phyloP scores from a whole-genome alignment of 768 basidiomycete species.

The Rhodotorula sphaerocarpa region DNA sequence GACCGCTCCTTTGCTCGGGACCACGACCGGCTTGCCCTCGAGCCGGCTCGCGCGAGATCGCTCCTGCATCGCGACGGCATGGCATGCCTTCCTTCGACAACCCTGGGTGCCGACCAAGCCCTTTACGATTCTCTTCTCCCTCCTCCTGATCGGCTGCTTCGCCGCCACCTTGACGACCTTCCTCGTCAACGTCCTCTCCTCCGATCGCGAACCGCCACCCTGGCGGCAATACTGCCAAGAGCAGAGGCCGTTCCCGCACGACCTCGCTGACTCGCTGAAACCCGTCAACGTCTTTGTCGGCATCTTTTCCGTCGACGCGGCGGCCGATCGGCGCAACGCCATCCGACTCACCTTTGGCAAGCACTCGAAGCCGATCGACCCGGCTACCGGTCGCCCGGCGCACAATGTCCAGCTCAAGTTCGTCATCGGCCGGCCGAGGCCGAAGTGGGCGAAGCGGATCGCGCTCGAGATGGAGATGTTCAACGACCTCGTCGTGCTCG shows the following conservation, averaged over 20 bases:
- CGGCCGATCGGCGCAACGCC: slow-evolving; percentile 73
- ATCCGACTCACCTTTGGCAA: slow-evolving; percentile 84
- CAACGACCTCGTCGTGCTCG: slow-evolving; percentile 61
- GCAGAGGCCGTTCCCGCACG: slow-evolving; percentile 58
- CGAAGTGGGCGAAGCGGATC: slow-evolving; percentile 68
- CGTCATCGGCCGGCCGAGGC: slow-evolving; percentile 73
- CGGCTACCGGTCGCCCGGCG: slow-evolving; percentile 59
- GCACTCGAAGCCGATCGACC: slow-evolving; percentile 63
- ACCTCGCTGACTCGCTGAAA: slow-evolving; percentile 61
- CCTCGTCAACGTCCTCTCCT: slow-evolving; percentile 85
- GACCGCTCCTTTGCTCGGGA: slow-evolving; percentile 12
- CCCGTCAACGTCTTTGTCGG: slow-evolving; percentile 83
- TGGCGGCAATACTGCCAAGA: slow-evolving; percentile 86
- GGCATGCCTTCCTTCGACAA: slow-evolving; percentile 29
- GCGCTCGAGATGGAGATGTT: slow-evolving; percentile 82
- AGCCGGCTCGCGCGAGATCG: slow-evolving; percentile 8
- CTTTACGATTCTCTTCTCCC: slow-evolving; percentile 50
- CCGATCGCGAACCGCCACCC: slow-evolving; percentile 87
- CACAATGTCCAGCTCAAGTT: slow-evolving; percentile 73
- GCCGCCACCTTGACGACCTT: slow-evolving; percentile 75
- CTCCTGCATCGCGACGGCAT: slow-evolving; percentile 17
- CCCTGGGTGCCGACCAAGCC: slow-evolving; percentile 39
- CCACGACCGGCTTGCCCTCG: not conserved
- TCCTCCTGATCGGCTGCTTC: slow-evolving; percentile 69
- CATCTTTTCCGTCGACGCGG: slow-evolving; percentile 79